Conservation (phyloP, 1,139 yeast species). For the Suhomyces choctaworum region DNA sequence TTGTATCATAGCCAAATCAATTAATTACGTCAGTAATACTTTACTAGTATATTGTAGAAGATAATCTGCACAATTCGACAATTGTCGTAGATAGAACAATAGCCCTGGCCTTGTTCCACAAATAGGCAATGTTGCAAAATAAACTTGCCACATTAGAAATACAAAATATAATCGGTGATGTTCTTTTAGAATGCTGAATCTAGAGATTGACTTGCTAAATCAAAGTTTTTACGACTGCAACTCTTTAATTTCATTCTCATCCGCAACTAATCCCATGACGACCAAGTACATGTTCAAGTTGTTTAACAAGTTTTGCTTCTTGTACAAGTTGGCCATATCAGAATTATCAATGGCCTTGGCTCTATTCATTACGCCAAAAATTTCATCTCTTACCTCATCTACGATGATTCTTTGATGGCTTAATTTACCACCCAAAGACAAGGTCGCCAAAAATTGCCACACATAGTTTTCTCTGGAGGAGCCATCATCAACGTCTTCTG, state of each 20-base stretch:
- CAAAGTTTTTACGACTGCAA: slow-evolving; percentile 28
- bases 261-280: slow-evolving; percentile 95
- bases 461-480: slow-evolving; percentile 64
- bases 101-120: too few relatives aligned
- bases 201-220: too few relatives aligned
- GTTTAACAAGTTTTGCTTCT: slow-evolving; percentile 65
- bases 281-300: slow-evolving; percentile 91
- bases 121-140: too few relatives aligned
- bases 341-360: slow-evolving; percentile 67
- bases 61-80: too few relatives aligned
- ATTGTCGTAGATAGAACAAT: too few relatives aligned
- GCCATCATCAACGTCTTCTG: slow-evolving; percentile 60
- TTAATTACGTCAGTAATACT: too few relatives aligned
- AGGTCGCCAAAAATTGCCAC: slow-evolving; percentile 96
- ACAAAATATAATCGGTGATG: too few relatives aligned
- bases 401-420: slow-evolving; percentile 93
- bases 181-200: too few relatives aligned
- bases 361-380: slow-evolving; percentile 82
- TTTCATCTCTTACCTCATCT: slow-evolving; percentile 92
- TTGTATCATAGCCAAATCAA: too few relatives aligned
- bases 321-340: slow-evolving; percentile 55
- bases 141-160: too few relatives aligned
- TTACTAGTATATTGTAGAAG: too few relatives aligned
- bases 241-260: slow-evolving; percentile 61
- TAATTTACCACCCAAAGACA: slow-evolving; percentile 88